A percentile compares a stretch with the other conserved stretches of the same genome.
phyloP scores from a whole-genome alignment of 208 protist species.

The Angomonas ambiguus region DNA sequence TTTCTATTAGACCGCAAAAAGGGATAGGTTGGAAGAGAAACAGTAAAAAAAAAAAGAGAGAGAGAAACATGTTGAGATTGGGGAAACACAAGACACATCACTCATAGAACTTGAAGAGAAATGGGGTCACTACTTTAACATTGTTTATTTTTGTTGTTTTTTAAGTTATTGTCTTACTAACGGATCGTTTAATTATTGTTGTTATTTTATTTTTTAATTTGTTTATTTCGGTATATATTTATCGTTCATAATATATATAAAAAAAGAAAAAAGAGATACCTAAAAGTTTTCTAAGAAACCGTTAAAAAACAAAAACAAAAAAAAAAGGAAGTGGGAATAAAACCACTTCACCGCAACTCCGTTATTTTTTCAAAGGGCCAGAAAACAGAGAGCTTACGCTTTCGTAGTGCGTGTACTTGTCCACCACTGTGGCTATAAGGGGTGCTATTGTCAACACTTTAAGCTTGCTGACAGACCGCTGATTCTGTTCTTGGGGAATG shows the following conservation, averaged over 20 bases:
- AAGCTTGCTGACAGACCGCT: constrained; percentile 70
- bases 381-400: constrained; percentile 70
- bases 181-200: background rate
- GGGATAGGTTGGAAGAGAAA: background rate
- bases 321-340: constrained; percentile 6
- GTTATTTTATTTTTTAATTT: background rate
- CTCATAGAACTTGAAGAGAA: no score
- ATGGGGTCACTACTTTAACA: no score
- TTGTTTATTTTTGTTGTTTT: background rate
- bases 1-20: no score
- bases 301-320: constrained; percentile 1
- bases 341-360: background rate
- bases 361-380: constrained; percentile 19
- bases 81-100: background rate
- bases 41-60: background rate
- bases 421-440: constrained; percentile 76
- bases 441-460: constrained; percentile 87
- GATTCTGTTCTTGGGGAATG: constrained; percentile 87
- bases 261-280: constrained; percentile 2
- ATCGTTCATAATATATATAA: background rate
- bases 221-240: background rate
- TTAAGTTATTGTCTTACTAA: background rate
- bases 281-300: background rate
- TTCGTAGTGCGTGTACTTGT: constrained; percentile 62
- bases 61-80: background rate